Evolutionary conservation across 73 alveolate species (phyloP).

Genomic region (Effrenium voratum): DNA sequence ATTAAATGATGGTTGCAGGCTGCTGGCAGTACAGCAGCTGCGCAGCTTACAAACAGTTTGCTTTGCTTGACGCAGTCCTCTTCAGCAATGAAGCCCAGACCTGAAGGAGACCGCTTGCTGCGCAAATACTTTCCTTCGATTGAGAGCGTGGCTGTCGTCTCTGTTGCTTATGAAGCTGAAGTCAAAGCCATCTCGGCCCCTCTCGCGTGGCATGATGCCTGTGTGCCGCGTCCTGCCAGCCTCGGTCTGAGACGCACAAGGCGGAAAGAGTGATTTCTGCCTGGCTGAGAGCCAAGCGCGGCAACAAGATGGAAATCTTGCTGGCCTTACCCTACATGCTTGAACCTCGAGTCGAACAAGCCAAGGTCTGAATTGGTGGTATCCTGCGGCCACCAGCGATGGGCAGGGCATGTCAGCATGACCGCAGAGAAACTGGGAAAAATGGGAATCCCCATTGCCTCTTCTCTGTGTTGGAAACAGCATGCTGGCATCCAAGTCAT

Average conservation of each 20-base stretch:
- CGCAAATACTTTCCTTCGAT: no score
- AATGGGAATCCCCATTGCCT: no score
- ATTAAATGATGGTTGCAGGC: no score
- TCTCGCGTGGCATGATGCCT: neutral
- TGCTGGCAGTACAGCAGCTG: no score
- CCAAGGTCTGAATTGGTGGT: neutral
- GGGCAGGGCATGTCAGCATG: neutral
- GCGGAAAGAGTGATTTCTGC: neutral
- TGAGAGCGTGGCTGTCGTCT: constrained; percentile 39
- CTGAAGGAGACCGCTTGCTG: no score
- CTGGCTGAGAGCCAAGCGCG: neutral
- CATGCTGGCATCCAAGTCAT: no score
- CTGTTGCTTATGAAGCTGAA: constrained; percentile 63
- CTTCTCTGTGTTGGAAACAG: no score
- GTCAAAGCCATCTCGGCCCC: constrained; percentile 86
- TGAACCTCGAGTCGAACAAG: neutral
- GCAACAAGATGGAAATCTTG: neutral
- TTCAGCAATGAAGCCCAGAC: constrained; percentile 71
- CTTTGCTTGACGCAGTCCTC: no score
- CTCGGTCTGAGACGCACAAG: neutral
- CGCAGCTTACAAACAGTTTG: no score
- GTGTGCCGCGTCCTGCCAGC: neutral
- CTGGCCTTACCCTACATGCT: neutral
- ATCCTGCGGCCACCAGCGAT: neutral
- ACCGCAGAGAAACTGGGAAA: no score